Evolutionary conservation across 2,329 filamentous ascomycete genomes (phyloP), one percentile per base, ranked within the genome.

Genomic region (Sporothrix euskadiensis): DNA sequence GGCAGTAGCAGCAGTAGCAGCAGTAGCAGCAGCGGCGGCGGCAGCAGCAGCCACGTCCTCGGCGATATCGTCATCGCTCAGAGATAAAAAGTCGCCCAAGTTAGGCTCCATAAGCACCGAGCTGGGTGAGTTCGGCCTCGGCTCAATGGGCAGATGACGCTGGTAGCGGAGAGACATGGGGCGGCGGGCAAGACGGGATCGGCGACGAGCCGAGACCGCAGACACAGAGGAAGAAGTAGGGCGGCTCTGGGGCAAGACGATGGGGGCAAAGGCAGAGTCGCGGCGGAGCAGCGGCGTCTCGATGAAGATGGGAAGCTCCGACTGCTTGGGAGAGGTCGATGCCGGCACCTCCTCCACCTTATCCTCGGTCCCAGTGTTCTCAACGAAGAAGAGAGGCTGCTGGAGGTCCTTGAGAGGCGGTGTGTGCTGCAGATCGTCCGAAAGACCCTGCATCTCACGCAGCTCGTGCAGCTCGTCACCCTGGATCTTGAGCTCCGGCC

Each of bases 51-150:
- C 59, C 8, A 61, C 74, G 8, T 75, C 80, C 76, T 89, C 88
- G 9, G 87, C 86, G 74, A 89, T 87, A 72, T 89, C 88, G 41
- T 89, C 87, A 74, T 89, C 87, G 73, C 83, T 86, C 6, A 89
- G 81, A 26, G 83, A 82, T 71, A 88, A 81, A 70, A 89, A 88
- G 54, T 89, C 87, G 22, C 83, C 82, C 30, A 88, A 80, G 52
- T 84, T 84, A 6, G 87, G 87, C 76, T 88, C 87, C 63, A 81
- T 81, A 4, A 88, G 81, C 1, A 83, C 81, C 1, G 80, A 78
- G 71, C 81, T 81, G 39, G 78, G 76, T 22, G 79, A 78, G 1
- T 80, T 79, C 22, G 73, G 74, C 4, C 71, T 49, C 8, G 57
- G 56, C 63, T 74, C 73, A 6, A 35, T 65, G 8, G 76, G 73